Evolutionary conservation across 2,329 filamentous ascomycete species (phyloP).

Genomic region (Ophiocordyceps robertsii): DNA sequence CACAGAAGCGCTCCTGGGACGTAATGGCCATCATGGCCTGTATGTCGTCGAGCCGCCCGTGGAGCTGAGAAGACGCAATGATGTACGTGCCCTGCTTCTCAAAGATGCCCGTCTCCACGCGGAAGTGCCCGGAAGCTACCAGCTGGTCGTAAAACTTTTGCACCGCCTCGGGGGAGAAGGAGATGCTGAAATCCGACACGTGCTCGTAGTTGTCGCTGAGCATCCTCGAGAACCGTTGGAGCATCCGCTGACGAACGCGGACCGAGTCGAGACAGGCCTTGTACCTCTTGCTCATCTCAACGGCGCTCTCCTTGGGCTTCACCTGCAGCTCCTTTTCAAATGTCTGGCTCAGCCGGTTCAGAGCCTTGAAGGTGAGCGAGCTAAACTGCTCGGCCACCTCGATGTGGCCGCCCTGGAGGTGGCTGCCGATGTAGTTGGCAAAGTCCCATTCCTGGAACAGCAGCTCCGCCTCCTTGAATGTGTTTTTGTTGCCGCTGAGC

Average conservation of each 20-base stretch:
- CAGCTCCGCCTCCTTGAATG: constrained; percentile 96
- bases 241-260: constrained; percentile 85
- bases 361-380: constrained; percentile 81
- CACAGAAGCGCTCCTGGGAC: constrained; percentile 40
- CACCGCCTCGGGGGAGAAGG: constrained; percentile 51
- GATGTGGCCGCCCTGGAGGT: constrained; percentile 85
- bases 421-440: constrained; percentile 81
- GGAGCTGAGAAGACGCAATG: constrained; percentile 70
- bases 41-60: constrained; percentile 65
- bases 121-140: constrained; percentile 71
- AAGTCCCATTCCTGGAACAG: constrained; percentile 98
- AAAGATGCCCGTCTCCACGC: constrained; percentile 58
- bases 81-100: constrained; percentile 69
- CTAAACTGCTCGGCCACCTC: constrained; percentile 97
- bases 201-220: constrained; percentile 93
- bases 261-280: constrained; percentile 93
- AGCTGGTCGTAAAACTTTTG: constrained; percentile 71
- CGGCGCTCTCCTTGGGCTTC: constrained; percentile 67
- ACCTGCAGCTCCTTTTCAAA: constrained; percentile 86
- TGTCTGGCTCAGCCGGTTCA: constrained; percentile 75
- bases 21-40: constrained; percentile 69
- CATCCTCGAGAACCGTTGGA: constrained; percentile 88
- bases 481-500: constrained; percentile 93
- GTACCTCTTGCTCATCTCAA: constrained; percentile 94
- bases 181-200: constrained; percentile 85